phyloP scores from a whole-genome alignment of 2,329 filamentous ascomycete species.

The Colletotrichum sp. region DNA sequence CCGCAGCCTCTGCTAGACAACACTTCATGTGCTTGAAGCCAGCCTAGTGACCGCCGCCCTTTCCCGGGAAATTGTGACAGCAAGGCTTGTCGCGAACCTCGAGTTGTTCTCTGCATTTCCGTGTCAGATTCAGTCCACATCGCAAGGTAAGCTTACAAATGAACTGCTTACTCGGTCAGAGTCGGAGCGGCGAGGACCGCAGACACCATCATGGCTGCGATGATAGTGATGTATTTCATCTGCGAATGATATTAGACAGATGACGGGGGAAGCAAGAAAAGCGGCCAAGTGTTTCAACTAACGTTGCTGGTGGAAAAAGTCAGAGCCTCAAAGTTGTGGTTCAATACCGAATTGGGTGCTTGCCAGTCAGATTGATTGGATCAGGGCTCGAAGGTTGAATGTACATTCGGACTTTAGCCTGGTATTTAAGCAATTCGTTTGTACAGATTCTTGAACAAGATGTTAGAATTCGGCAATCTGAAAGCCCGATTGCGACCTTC shows the following conservation, averaged over 20 bases:
- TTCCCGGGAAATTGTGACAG: background rate
- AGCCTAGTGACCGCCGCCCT: background rate
- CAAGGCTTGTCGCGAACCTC: background rate
- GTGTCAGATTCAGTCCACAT: background rate
- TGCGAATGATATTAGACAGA: background rate
- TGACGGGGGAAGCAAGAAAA: background rate
- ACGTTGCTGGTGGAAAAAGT: background rate
- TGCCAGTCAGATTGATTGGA: background rate
- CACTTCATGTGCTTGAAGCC: background rate
- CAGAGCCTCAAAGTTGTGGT: background rate
- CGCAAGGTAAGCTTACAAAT: fast-evolving
- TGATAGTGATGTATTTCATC: background rate
- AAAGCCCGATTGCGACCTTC: background rate
- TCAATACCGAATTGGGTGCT: background rate
- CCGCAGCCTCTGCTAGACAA: background rate
- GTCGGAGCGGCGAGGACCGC: background rate
- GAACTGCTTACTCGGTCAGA: background rate
- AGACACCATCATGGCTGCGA: background rate
- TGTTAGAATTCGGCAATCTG: fast-evolving
- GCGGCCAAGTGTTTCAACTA: background rate
- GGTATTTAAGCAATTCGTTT: background rate
- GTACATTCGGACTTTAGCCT: background rate
- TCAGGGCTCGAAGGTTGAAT: background rate
- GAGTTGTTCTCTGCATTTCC: background rate
- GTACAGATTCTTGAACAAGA: fast-evolving